These are phyloP conservation scores for Entomophthora muscae DNA, from an alignment of 371 early-diverging fungal species.

Conservation along the genomic window DNA sequence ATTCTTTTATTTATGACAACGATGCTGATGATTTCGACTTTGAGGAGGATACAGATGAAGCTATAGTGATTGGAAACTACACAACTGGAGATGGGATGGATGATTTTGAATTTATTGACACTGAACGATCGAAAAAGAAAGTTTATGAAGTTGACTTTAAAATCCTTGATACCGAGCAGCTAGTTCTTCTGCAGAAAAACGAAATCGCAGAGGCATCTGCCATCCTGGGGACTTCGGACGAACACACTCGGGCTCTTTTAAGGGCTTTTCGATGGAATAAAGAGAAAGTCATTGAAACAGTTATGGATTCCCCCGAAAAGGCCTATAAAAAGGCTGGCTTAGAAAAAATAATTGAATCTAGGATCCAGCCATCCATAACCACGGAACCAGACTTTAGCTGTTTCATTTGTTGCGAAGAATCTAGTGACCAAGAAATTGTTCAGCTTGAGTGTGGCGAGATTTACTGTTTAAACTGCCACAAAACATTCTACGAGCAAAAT, in stretches of 20 bases:
- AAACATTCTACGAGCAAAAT: slow-evolving; percentile 63
- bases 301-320: slow-evolving; percentile 58
- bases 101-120: slow-evolving; percentile 21
- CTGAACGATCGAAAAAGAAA: slow-evolving; percentile 23
- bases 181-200: slow-evolving; percentile 22
- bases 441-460: slow-evolving; percentile 67
- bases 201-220: slow-evolving; percentile 35
- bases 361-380: slow-evolving; percentile 7
- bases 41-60: not conserved
- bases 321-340: slow-evolving; percentile 59
- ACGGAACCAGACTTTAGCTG: slow-evolving; percentile 44
- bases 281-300: slow-evolving; percentile 73
- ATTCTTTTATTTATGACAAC: slow-evolving; percentile 2
- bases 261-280: slow-evolving; percentile 82
- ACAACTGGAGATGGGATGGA: slow-evolving; percentile 23
- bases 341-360: slow-evolving; percentile 17
- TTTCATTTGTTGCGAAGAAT: slow-evolving; percentile 69
- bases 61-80: slow-evolving; percentile 14
- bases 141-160: slow-evolving; percentile 51
- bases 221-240: slow-evolving; percentile 36
- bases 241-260: slow-evolving; percentile 48
- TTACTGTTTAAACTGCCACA: slow-evolving; percentile 74
- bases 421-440: slow-evolving; percentile 32
- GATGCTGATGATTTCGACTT: not conserved
- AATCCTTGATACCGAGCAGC: slow-evolving; percentile 28